A percentile compares a stretch with the other conserved stretches of the same genome.
These are phyloP conservation scores for Citrus glauca DNA, from an alignment of 345 rosid genomes.

Conservation along the genomic window DNA sequence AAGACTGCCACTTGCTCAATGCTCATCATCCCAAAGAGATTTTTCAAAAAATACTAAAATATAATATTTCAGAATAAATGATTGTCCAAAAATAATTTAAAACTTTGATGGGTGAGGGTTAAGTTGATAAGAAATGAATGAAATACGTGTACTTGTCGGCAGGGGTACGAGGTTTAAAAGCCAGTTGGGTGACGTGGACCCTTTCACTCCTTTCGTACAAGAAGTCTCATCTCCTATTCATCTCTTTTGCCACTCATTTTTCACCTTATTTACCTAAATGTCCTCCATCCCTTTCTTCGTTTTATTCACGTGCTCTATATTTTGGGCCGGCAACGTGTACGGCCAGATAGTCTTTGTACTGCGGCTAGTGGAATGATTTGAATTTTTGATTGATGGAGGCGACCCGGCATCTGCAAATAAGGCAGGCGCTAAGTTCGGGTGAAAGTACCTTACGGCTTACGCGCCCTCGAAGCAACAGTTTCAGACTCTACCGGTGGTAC, in stretches of 20 bases:
- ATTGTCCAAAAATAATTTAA: not conserved
- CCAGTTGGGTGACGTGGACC: constrained; percentile 34
- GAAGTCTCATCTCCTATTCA: not conserved
- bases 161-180: constrained; percentile 43
- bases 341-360: not conserved
- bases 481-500: no score
- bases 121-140: constrained; percentile 6
- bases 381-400: not conserved
- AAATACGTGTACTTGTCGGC: constrained; percentile 31
- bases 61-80: not conserved
- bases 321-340: not conserved
- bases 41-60: not conserved
- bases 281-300: not conserved
- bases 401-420: not conserved
- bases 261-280: constrained; percentile 19
- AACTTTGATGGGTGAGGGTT: not conserved
- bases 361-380: not conserved
- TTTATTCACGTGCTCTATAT: not conserved
- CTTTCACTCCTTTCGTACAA: constrained; percentile 32
- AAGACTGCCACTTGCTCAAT: not conserved
- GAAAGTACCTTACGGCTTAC: no score
- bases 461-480: no score
- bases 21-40: not conserved
- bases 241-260: not conserved
- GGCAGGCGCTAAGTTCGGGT: no score